Evolutionary conservation across 2,329 filamentous ascomycete species (phyloP), one percentile per base, ranked within the genome.

Genomic region (Fusarium domesticum): DNA sequence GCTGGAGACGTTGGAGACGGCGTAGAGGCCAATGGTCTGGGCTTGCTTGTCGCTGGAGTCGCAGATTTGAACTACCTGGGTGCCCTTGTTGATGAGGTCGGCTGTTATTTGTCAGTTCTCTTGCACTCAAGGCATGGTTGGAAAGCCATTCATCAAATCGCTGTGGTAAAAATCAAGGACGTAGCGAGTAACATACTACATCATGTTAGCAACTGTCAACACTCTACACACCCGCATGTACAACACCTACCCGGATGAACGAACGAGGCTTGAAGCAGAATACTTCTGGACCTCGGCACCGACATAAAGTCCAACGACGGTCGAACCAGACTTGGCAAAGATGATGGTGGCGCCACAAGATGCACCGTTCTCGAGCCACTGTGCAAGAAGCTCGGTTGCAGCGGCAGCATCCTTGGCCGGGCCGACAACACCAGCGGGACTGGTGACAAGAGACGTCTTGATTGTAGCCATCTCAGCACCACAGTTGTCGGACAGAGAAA

Each of bases 221-320:
- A 15, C 2, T 4, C n/a, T n/a, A n/a, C n/a, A n/a, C n/a, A n/a
- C n/a, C n/a, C n/a, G n/a, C 4, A 30, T 1, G 11, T 8, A 8
- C 10, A 39, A 10, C 4, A 39, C 42, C 14, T 18, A 53, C 50
- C 51, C 39, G 28, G 49, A 48, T 20, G 47, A 41, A 28, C 45
- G 52, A 14, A 59, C 39, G 1, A 47, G 31, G 28, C 15, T 34
- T 1, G 54, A 50, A 23, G 53, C 54, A 5, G 57, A 50, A 1
- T n/a, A 16, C 47, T 59, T 59, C 4, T 59, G 57, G 1, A 57
- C 51, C 4, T 60, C 57, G 2, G 53, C 48, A 12, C 57, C 57
- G 1, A 53, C 46, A 6, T 60, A 59, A 1, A 60, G 25, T 19
- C 57, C 57, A 18, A 57, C 54, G 8, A 59, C 38, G 0, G 51